These are phyloP conservation scores for Fusarium miscanthi DNA, from an alignment of 2,329 filamentous ascomycete genomes.

Conservation along the genomic window DNA sequence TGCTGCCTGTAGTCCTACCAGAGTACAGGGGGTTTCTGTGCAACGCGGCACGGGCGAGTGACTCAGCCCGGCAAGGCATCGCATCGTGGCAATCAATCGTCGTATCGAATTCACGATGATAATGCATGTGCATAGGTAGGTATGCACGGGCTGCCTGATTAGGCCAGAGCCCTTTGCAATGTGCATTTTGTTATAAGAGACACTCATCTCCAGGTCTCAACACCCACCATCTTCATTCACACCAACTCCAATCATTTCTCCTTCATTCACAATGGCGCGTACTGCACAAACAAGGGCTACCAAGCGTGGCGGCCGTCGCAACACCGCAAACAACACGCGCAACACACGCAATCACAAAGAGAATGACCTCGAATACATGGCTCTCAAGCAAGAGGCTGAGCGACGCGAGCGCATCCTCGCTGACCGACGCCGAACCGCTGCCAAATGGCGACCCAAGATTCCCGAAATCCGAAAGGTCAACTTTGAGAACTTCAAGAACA, in stretches of 20 bases:
- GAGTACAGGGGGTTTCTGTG: neutral
- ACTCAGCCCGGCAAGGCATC: conserved; percentile 25
- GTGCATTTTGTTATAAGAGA: neutral
- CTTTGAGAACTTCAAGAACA: conserved; percentile 59
- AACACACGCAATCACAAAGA: conserved; percentile 37
- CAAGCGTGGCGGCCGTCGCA: conserved; percentile 22
- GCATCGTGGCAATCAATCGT: neutral
- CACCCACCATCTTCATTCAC: neutral
- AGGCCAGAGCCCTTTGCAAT: no score
- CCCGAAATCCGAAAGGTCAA: conserved; percentile 54
- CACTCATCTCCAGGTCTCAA: neutral
- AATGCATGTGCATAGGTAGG: neutral
- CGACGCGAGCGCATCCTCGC: conserved; percentile 52
- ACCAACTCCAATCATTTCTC: neutral
- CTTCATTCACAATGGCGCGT: conserved; percentile 30
- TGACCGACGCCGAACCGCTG: conserved; percentile 49
- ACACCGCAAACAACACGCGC: neutral
- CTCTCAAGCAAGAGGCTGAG: conserved; percentile 51
- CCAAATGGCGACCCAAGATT: conserved; percentile 56
- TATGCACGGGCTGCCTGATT: neutral
- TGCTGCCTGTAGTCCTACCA: conserved; percentile 20
- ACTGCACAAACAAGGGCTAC: conserved; percentile 5
- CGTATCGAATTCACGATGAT: neutral
- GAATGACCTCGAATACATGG: conserved; percentile 46
- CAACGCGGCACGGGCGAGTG: neutral